Evolutionary conservation across 441 rosid species (phyloP).

Genomic region (Metrosideros polymorpha): DNA sequence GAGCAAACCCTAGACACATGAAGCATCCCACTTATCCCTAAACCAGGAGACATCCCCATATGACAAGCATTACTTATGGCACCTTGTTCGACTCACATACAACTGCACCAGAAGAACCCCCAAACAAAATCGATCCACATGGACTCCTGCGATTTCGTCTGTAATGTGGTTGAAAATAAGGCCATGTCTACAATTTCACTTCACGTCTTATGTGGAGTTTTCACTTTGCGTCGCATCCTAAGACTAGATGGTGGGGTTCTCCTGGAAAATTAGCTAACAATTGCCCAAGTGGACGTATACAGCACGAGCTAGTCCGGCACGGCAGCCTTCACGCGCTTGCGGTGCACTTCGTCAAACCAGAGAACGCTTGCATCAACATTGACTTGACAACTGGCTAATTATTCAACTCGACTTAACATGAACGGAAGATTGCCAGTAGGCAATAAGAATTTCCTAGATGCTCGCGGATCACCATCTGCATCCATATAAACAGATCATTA

Average conservation of each 20-base stretch:
- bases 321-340: not conserved
- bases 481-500: not conserved
- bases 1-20: not conserved
- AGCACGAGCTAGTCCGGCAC: not conserved
- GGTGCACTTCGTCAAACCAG: not conserved
- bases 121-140: not conserved
- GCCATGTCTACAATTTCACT: not conserved
- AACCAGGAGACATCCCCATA: not conserved
- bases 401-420: not conserved
- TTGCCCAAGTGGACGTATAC: not conserved
- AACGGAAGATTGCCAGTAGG: not conserved
- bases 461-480: not conserved
- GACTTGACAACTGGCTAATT: not conserved
- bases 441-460: not conserved
- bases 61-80: not conserved
- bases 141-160: not conserved
- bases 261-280: not conserved
- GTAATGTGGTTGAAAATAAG: too few relatives aligned
- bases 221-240: not conserved
- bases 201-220: not conserved
- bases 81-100: not conserved
- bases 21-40: not conserved
- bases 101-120: not conserved
- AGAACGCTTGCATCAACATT: not conserved
- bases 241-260: not conserved